phyloP scores from a whole-genome alignment of 495 filamentous ascomycete species.

The Chaetomium fimeti region DNA sequence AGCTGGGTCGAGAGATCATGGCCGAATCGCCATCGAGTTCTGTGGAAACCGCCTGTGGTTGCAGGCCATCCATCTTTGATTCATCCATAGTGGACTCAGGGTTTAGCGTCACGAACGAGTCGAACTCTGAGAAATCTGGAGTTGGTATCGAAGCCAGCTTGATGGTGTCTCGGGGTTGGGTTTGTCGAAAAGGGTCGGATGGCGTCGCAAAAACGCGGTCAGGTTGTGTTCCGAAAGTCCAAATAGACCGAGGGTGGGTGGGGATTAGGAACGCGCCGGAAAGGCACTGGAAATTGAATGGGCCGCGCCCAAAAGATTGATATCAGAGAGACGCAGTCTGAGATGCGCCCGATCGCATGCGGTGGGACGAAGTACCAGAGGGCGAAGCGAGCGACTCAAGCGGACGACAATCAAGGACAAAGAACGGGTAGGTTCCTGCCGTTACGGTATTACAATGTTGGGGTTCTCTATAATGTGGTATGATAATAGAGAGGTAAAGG shows the following conservation, averaged over 20 bases:
- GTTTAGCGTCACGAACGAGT: conserved; percentile 31
- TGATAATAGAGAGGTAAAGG: background rate
- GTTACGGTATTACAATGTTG: background rate
- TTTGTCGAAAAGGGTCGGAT: background rate
- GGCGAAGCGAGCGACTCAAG: background rate
- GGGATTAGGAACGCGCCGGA: background rate
- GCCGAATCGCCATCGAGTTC: conserved; percentile 48
- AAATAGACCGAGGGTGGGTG: background rate
- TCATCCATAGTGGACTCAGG: conserved; percentile 31
- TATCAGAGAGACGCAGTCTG: background rate
- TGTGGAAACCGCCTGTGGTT: conserved; percentile 36
- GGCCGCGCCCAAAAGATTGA: background rate
- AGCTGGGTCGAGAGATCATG: conserved; percentile 50
- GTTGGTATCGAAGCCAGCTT: conserved; percentile 40
- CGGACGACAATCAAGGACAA: background rate
- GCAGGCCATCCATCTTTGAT: conserved; percentile 45
- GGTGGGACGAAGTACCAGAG: background rate
- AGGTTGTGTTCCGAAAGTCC: background rate
- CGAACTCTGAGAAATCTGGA: conserved; percentile 33
- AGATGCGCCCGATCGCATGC: background rate
- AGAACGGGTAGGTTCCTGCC: background rate
- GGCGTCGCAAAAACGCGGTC: conserved; percentile 4
- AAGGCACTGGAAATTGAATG: background rate
- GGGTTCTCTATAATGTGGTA: background rate
- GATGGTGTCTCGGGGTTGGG: conserved; percentile 15